phyloP scores from a whole-genome alignment of 805 yeast species.

The Metahyphopichia silvanorum region DNA sequence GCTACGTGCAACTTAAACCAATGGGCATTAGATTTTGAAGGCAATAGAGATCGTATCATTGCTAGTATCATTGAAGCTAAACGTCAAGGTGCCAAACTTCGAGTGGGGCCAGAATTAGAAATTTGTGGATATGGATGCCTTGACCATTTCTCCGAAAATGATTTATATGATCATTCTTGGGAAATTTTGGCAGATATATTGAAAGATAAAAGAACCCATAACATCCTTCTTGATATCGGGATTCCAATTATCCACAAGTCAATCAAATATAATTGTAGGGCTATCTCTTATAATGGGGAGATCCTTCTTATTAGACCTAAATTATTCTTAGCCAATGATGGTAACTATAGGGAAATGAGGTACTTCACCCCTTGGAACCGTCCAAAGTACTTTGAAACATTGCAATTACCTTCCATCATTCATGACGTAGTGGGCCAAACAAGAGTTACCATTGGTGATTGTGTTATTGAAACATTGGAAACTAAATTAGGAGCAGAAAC shows the following conservation, averaged over 20 bases:
- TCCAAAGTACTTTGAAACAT: conserved; percentile 70
- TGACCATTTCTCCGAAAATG: conserved; percentile 92
- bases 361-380: conserved; percentile 94
- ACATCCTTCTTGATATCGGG: conserved; percentile 84
- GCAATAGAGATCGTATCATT: conserved; percentile 87
- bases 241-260: conserved; percentile 89
- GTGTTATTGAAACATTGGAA: conserved; percentile 77
- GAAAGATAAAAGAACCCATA: conserved; percentile 62
- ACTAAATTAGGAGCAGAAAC: conserved; percentile 97
- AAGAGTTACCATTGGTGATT: conserved; percentile 83
- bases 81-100: conserved; percentile 63
- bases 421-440: conserved; percentile 63
- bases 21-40: conserved; percentile 98
- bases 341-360: conserved; percentile 97
- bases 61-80: conserved; percentile 80
- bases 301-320: conserved; percentile 90
- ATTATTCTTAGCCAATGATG: conserved; percentile 92
- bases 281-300: conserved; percentile 74
- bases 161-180: conserved; percentile 88
- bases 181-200: conserved; percentile 85
- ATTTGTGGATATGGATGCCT: conserved; percentile 92
- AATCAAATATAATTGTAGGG: conserved; percentile 87
- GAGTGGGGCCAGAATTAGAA: conserved; percentile 98
- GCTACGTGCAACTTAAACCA: conserved; percentile 96
- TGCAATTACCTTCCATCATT: conserved; percentile 67